Conservation (phyloP, 371 early-diverging fungal genomes). For the Enteropsectra breve region DNA sequence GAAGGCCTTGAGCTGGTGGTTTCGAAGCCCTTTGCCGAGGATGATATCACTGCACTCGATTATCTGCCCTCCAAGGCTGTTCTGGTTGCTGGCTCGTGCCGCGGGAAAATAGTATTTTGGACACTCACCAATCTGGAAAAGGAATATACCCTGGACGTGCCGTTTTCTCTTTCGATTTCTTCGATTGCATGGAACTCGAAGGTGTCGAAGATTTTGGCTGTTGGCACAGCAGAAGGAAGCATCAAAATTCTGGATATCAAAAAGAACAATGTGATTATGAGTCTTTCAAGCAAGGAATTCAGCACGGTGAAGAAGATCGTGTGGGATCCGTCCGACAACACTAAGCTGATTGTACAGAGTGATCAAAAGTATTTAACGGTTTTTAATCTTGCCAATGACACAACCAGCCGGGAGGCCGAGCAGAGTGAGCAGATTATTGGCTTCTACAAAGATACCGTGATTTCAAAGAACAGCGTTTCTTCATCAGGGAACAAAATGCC, state of each 20-base stretch:
- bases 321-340: slow-evolving; percentile 33
- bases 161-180: slow-evolving; percentile 41
- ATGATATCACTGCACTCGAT: slow-evolving; percentile 58
- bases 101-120: slow-evolving; percentile 55
- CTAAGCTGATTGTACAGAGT: slow-evolving; percentile 35
- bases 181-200: slow-evolving; percentile 56
- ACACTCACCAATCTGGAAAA: slow-evolving; percentile 52
- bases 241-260: slow-evolving; percentile 56
- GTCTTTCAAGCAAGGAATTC: slow-evolving; percentile 36
- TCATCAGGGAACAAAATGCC: background rate
- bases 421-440: slow-evolving; percentile 2
- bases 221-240: slow-evolving; percentile 51
- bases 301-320: slow-evolving; percentile 17
- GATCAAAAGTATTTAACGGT: slow-evolving; percentile 12
- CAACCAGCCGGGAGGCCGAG: slow-evolving; percentile 11
- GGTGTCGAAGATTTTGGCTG: slow-evolving; percentile 53
- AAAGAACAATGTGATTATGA: slow-evolving; percentile 53
- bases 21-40: slow-evolving; percentile 31
- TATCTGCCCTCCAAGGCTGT: slow-evolving; percentile 51
- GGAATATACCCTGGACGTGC: slow-evolving; percentile 54
- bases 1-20: slow-evolving; percentile 23
- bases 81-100: slow-evolving; percentile 52
- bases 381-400: slow-evolving; percentile 35
- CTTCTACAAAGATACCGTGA: slow-evolving; percentile 16
- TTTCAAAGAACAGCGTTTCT: slow-evolving; percentile 9